phyloP scores from a whole-genome alignment of 75 land plant species.

The Picea sitchensis region DNA sequence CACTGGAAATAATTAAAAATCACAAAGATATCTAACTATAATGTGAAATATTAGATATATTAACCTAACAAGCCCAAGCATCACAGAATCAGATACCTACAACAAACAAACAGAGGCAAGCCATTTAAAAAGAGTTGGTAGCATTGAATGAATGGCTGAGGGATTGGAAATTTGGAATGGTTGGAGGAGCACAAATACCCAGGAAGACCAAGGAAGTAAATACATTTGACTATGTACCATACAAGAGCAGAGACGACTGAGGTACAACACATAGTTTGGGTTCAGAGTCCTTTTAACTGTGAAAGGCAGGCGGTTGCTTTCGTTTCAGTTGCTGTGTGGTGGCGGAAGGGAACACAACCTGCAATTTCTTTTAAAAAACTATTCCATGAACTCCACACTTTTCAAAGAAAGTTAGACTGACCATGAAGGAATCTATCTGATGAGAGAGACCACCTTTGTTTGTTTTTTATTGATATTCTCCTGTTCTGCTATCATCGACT shows the following conservation, averaged over 20 bases:
- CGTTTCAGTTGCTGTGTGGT: slow-evolving; percentile 6
- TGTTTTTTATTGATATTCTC: slow-evolving; percentile 1
- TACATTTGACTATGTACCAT: slow-evolving; percentile 11
- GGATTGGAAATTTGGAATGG: not conserved
- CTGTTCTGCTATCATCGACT: not conserved
- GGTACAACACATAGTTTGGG: slow-evolving; percentile 6
- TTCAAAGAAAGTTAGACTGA: too few relatives aligned
- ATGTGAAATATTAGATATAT: not conserved
- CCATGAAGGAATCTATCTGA: slow-evolving; percentile 9
- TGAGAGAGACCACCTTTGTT: slow-evolving; percentile 9
- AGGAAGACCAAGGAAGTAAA: slow-evolving; percentile 9
- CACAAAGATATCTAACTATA: slow-evolving; percentile 1
- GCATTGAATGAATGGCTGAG: slow-evolving; percentile 12
- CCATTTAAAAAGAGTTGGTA: not conserved
- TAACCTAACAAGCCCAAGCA: not conserved
- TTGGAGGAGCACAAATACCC: slow-evolving; percentile 4
- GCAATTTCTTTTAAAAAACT: slow-evolving; percentile 7
- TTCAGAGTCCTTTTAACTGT: slow-evolving; percentile 6
- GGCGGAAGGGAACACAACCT: slow-evolving; percentile 11
- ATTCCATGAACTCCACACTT: not conserved
- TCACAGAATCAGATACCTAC: slow-evolving; percentile 1
- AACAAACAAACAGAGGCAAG: not conserved
- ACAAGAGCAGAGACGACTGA: not conserved
- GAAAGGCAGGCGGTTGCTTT: slow-evolving; percentile 7
- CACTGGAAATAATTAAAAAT: not conserved